Conservation (phyloP, 148 eudicot species). For the Chenopodium album region DNA sequence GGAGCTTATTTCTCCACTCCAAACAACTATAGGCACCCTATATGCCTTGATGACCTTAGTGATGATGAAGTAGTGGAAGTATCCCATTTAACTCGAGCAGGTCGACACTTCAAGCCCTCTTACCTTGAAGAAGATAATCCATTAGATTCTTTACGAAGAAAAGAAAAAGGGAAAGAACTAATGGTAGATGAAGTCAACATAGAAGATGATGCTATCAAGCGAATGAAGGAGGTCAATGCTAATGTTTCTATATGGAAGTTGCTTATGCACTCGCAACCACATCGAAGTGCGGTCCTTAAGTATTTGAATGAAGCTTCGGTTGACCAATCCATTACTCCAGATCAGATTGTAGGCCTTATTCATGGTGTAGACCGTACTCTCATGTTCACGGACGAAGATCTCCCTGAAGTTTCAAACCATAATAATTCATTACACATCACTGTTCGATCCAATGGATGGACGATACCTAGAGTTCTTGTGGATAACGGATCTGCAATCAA, state of each 20-base stretch:
- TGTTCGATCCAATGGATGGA: neutral
- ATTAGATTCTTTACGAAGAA: no score
- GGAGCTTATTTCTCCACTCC: no score
- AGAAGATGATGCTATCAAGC: neutral
- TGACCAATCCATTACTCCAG: neutral
- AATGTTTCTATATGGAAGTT: neutral
- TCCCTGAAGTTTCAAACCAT: neutral
- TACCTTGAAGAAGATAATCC: no score
- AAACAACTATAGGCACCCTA: no score
- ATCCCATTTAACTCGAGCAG: no score
- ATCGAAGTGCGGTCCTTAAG: neutral
- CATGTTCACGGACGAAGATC: neutral
- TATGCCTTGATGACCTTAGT: no score
- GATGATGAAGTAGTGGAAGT: no score
- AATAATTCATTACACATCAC: neutral
- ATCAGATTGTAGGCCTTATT: neutral
- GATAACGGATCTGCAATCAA: neutral
- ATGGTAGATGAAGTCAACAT: no score
- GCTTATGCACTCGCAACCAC: neutral
- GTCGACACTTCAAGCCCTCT: no score
- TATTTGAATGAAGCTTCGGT: neutral
- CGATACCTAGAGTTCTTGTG: neutral
- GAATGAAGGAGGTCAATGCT: neutral
- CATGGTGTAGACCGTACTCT: neutral
- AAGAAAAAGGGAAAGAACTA: no score